Conservation (phyloP, 2,329 filamentous ascomycete genomes). For the Aspergillus felis region DNA sequence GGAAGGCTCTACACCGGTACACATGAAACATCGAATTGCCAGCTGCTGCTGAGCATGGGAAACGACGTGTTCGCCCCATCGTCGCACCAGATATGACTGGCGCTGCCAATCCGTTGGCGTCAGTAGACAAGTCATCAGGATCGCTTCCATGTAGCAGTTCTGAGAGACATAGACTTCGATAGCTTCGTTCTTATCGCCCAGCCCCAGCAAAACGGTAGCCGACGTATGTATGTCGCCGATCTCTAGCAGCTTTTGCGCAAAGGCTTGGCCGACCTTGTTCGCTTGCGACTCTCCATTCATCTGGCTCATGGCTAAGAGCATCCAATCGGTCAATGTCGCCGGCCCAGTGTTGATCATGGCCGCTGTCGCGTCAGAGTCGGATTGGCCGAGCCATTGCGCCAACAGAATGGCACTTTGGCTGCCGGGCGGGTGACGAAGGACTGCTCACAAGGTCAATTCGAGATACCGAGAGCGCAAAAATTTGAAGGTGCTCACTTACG, state of each 20-base stretch:
- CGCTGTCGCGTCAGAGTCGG: constrained; percentile 74
- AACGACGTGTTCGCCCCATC: constrained; percentile 92
- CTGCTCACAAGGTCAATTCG: constrained; percentile 26
- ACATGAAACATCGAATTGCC: constrained; percentile 89
- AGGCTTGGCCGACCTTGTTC: constrained; percentile 84
- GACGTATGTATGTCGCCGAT: constrained; percentile 88
- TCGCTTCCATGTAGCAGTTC: constrained; percentile 85
- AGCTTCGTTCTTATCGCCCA: constrained; percentile 89
- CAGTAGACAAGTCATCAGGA: constrained; percentile 79
- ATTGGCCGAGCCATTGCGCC: constrained; percentile 87
- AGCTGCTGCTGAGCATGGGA: constrained; percentile 83
- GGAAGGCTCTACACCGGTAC: constrained; percentile 76
- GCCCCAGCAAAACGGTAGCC: constrained; percentile 84
- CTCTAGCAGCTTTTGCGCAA: constrained; percentile 84
- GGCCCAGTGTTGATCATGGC: constrained; percentile 71
- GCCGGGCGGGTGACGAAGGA: constrained; percentile 67
- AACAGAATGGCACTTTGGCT: constrained; percentile 78
- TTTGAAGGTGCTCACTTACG: constrained; percentile 38
- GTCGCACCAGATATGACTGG: constrained; percentile 79
- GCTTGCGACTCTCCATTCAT: constrained; percentile 76
- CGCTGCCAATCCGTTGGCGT: constrained; percentile 87
- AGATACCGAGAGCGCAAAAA: background rate
- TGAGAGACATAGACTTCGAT: constrained; percentile 95
- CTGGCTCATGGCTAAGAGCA: constrained; percentile 85
- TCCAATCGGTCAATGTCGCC: constrained; percentile 96